Evolutionary conservation across 1,284 basidiomycete species (phyloP), one percentile per base, ranked within the genome.

Genomic region (Vanrija humicola): DNA sequence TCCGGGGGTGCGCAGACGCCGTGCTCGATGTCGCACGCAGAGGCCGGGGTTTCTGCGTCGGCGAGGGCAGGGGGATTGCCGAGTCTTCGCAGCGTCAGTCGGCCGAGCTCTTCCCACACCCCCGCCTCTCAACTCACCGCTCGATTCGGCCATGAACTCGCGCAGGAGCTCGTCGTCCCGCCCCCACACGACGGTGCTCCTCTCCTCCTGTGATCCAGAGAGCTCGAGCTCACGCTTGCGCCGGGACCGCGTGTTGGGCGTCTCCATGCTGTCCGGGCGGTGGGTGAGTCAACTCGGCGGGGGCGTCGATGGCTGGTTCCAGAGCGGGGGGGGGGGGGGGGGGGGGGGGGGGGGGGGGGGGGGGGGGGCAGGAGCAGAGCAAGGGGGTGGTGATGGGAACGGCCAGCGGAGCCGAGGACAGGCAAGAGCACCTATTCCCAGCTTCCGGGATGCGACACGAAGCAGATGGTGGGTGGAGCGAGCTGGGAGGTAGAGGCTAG

Each of bases 241-340:
- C 19, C 54, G 47, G 12, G 42, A 19, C 16, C 58, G 58, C 18
- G 58, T 59, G 26, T 49, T 52, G 21, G 58, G 58, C 5, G 54
- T 59, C 42, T 59, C 54, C 48, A 59, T 52, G 42, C 8, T 12
- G 28, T 7, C 34, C 9, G 9, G 34, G 2, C 12, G 34, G 34
- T 23, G 21, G 34, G 14, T 34, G 34, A 15, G 34, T 34, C 14
- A 34, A 34, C 34, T 12, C 8, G 28, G 34, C 34, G 34, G 9
- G 12, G 34, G 12, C 12, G 34, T 12, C 9, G 34, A 14, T 12
- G 34, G 34, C 34, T 34, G 34, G 34, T 14, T 12, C 10, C 4
- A 14, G 34, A 34, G 34, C 9, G 19, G 19, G 42, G 23, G 29
- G 29, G 26, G 15, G 21, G 3, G 23, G 18, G 5, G 19, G 43